Percentiles rank a stretch among this genome's conserved stretches.
These are phyloP conservation scores for Exsudoporus frostii DNA, from an alignment of 768 basidiomycete species.

Conservation along the genomic window DNA sequence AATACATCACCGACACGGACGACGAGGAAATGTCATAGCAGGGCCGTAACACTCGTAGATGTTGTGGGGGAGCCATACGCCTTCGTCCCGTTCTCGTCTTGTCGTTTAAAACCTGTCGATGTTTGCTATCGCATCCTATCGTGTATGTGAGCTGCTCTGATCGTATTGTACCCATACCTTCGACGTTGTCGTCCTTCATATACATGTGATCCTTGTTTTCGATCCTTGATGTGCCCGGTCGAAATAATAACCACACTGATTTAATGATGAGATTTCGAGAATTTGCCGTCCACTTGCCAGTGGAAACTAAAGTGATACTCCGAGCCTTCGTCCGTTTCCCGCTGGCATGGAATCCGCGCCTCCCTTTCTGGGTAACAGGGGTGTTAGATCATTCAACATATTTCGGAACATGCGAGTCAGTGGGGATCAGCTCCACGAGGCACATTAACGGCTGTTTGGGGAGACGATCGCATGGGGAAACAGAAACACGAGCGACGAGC, in stretches of 20 bases:
- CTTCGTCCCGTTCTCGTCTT: not conserved
- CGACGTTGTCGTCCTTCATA: not conserved
- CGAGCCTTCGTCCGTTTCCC: not conserved
- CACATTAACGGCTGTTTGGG: not conserved
- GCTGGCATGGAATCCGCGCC: not conserved
- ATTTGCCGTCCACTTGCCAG: not conserved
- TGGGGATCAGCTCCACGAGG: not conserved
- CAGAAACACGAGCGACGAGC: not conserved
- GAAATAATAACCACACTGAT: not conserved
- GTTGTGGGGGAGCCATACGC: no score
- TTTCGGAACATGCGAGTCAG: not conserved
- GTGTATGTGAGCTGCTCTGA: constrained; percentile 1
- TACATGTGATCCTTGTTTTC: not conserved
- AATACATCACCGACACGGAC: constrained; percentile 82
- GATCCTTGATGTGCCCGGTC: not conserved
- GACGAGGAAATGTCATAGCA: constrained; percentile 66
- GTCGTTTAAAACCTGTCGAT: not conserved
- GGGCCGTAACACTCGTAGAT: not conserved
- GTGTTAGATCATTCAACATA: no score
- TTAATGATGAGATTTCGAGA: not conserved
- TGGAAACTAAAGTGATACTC: not conserved
- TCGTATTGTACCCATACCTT: not conserved
- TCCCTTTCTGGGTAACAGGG: not conserved
- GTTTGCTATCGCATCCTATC: not conserved
- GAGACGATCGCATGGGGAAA: no score